These are phyloP conservation scores for Trichoderma breve DNA, from an alignment of 2,329 filamentous ascomycete species.

Conservation along the genomic window DNA sequence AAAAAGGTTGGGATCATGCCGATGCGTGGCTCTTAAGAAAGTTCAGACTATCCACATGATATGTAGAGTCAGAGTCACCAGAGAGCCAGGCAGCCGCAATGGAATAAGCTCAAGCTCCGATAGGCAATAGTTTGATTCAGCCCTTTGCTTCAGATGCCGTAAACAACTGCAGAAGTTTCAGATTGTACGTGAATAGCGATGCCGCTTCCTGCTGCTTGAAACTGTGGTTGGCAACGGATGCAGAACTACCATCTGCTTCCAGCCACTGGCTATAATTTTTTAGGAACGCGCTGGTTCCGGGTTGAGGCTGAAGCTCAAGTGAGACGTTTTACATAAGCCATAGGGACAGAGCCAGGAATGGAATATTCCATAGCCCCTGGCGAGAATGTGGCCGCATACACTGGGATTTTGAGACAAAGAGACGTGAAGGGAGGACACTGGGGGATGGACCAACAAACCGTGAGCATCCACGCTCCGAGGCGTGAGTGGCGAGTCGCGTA, in stretches of 20 bases:
- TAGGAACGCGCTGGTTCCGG: neutral
- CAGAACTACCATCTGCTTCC: neutral
- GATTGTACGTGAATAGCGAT: neutral
- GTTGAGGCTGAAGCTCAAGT: neutral
- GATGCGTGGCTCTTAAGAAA: neutral
- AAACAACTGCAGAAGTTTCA: neutral
- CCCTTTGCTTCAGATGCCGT: neutral
- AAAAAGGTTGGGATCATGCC: conserved; percentile 3
- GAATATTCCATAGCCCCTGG: neutral
- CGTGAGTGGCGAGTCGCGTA: neutral
- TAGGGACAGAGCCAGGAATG: neutral
- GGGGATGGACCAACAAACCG: neutral
- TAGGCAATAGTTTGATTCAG: neutral
- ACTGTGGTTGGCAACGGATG: neutral
- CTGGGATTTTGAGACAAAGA: neutral
- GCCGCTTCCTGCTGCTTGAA: neutral
- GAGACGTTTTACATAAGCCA: conserved; percentile 7
- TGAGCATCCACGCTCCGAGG: neutral
- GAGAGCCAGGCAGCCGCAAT: neutral
- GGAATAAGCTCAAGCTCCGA: neutral
- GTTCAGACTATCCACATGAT: neutral
- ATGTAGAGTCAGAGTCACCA: neutral
- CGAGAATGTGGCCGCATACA: neutral
- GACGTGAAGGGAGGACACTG: neutral
- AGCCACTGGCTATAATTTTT: neutral